Evolutionary conservation across 805 yeast species (phyloP).

Genomic region (Lachancea quebecensis): DNA sequence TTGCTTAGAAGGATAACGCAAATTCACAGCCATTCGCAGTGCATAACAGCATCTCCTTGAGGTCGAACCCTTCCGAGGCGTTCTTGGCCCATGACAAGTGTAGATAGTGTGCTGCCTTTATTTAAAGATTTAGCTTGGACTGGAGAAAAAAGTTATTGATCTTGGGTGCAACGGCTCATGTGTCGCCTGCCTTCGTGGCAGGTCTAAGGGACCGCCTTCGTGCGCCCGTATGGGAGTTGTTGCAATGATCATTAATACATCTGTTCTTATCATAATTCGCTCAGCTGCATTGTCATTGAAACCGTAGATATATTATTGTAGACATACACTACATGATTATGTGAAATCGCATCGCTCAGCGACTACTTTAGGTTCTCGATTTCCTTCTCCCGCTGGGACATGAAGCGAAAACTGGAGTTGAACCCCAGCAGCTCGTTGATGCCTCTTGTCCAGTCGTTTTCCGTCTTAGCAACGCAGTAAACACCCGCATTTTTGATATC

Average conservation of each 20-base stretch:
- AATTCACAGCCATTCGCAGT: conserved; percentile 59
- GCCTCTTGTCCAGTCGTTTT: conserved; percentile 88
- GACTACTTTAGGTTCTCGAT: background rate
- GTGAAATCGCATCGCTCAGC: background rate
- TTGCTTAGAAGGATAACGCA: conserved; percentile 42
- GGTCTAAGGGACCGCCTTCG: conserved; percentile 67
- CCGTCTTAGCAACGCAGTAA: conserved; percentile 79
- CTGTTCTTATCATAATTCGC: too few species aligned
- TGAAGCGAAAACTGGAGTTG: conserved; percentile 69
- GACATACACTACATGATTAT: too few species aligned
- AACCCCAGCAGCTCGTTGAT: conserved; percentile 84
- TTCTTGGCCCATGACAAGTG: conserved; percentile 65
- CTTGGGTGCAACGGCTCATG: conserved; percentile 73
- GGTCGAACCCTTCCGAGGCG: conserved; percentile 60
- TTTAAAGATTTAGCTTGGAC: conserved; percentile 37
- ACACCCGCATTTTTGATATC: conserved; percentile 46
- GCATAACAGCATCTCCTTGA: conserved; percentile 56
- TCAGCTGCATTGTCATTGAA: too few species aligned
- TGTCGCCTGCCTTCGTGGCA: conserved; percentile 37
- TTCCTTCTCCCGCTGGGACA: conserved; percentile 8
- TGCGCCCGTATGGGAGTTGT: conserved; percentile 67
- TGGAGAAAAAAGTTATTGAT: conserved; percentile 54
- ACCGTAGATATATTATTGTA: too few species aligned
- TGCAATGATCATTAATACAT: conserved; percentile 43
- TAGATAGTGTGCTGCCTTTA: conserved; percentile 37